These are phyloP conservation scores for Ceraceosorus guamensis DNA, from an alignment of 1,284 basidiomycete species.

Conservation along the genomic window DNA sequence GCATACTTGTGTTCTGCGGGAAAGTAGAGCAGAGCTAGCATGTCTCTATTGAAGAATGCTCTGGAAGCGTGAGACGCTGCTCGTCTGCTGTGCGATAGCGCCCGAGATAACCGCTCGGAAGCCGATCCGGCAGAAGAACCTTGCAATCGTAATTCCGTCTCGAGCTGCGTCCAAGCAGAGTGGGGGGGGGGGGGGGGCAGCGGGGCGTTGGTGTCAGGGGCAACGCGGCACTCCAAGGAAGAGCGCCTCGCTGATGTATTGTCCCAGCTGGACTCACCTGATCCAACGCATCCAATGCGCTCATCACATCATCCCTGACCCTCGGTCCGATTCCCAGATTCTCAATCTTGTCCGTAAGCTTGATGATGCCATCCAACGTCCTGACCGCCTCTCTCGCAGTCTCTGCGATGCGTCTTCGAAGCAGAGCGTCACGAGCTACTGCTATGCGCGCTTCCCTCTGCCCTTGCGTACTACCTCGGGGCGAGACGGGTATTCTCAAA, in stretches of 20 bases:
- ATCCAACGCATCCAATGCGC: constrained; percentile 11
- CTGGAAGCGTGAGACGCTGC: constrained; percentile 61
- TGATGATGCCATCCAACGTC: constrained; percentile 35
- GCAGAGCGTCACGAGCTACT: constrained; percentile 13
- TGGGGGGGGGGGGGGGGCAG: too few species aligned
- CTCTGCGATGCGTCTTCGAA: constrained; percentile 27
- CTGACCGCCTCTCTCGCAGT: constrained; percentile 17
- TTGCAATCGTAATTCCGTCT: too few species aligned
- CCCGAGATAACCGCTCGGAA: neutral
- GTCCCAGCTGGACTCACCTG: neutral
- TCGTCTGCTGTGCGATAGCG: neutral
- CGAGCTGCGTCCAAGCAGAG: too few species aligned
- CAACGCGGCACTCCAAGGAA: too few species aligned
- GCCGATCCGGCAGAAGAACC: too few species aligned
- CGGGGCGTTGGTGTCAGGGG: too few species aligned
- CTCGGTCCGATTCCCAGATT: constrained; percentile 34
- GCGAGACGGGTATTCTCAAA: constrained; percentile 46
- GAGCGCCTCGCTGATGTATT: too few species aligned
- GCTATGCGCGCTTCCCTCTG: neutral
- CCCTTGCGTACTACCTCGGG: neutral
- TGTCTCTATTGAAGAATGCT: constrained; percentile 93
- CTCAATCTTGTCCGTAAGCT: constrained; percentile 29
- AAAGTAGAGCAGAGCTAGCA: constrained; percentile 93
- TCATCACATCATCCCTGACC: constrained; percentile 22
- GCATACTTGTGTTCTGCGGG: constrained; percentile 51